Evolutionary conservation across 169 alveolate species (phyloP), one percentile per base, ranked within the genome.

Genomic region (Plasmodium berghei): DNA sequence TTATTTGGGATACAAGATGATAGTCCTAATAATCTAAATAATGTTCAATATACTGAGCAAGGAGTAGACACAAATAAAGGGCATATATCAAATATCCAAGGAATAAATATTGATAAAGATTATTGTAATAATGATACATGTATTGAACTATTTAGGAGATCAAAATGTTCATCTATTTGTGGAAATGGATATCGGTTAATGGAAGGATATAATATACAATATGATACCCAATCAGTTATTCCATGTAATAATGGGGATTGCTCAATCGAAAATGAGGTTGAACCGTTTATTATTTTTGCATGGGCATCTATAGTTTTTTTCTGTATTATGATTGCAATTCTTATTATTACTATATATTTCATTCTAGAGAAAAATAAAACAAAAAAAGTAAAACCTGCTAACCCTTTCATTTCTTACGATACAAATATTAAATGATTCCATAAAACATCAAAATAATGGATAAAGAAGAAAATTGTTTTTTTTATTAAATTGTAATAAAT

Each of bases 231-330:
- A 26, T 34, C 61, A 3, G 77, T 63, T 40, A 62, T 75, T 26
- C 89, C 89, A 4, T 75, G 89, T 49, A 63, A 75, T 70, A 64
- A 75, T 75, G 89, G 89, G 24, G 64, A 75, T 9, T 75, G 89
- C 63, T 46, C 64, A 46, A 20, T 28, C 52, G 74, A 75, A 63
- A 75, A 75, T 75, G 62, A 34, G 14, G 16, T 45, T 48, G 89
- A 75, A 55, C 89, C 89, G 14, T 67, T 75, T 16, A 12, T 63
- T 56, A 75, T 75, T 9, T 75, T 75, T 67, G 67, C 77, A 20
- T 66, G 58, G 69, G 34, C 77, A 20, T 62, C 89, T 42, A 75
- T 75, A 16, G 75, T 75, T 75, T 63, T 75, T 55, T 75, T 75
- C 62, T 75, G 89, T 58, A 75, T 75, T 16, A 75, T 64, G 24